phyloP scores from a whole-genome alignment of 306 rosid species.

The Vigna trinervia region DNA sequence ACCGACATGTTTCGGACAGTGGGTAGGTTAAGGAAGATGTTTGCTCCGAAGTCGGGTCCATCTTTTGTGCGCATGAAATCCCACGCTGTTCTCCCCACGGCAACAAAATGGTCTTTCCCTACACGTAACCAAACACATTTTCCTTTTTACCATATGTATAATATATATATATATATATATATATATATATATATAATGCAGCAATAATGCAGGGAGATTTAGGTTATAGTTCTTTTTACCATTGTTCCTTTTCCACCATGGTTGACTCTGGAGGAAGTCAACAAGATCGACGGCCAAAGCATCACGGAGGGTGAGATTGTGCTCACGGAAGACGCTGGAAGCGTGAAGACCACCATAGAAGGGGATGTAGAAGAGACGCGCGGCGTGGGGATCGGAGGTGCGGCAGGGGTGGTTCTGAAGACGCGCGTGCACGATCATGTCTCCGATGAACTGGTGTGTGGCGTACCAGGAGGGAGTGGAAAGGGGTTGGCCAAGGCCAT shows the following conservation, averaged over 20 bases:
- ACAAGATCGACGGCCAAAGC: constrained; percentile 55
- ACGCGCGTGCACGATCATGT: constrained; percentile 85
- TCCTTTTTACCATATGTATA: too few species aligned
- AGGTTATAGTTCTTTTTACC: constrained; percentile 57
- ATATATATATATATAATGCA: too few species aligned
- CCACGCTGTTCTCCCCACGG: constrained; percentile 86
- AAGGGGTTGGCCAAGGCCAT: constrained; percentile 73
- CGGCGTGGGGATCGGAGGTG: constrained; percentile 63
- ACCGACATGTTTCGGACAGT: constrained; percentile 88
- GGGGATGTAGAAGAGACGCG: constrained; percentile 72
- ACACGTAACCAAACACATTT: neutral
- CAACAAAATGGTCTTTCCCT: constrained; percentile 67
- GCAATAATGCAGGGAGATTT: neutral
- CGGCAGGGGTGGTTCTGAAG: constrained; percentile 83
- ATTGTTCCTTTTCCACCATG: constrained; percentile 42
- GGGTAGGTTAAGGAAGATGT: constrained; percentile 63
- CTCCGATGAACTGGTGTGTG: constrained; percentile 85
- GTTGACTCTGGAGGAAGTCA: constrained; percentile 46
- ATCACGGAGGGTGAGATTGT: constrained; percentile 62
- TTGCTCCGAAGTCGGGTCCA: constrained; percentile 75
- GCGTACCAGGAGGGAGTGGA: constrained; percentile 62
- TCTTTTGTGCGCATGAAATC: constrained; percentile 68
- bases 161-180: too few species aligned
- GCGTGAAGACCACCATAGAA: constrained; percentile 88
- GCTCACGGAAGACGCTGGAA: constrained; percentile 69